Evolutionary conservation across 805 yeast species (phyloP).

Genomic region (Ascoidea rubescens): DNA sequence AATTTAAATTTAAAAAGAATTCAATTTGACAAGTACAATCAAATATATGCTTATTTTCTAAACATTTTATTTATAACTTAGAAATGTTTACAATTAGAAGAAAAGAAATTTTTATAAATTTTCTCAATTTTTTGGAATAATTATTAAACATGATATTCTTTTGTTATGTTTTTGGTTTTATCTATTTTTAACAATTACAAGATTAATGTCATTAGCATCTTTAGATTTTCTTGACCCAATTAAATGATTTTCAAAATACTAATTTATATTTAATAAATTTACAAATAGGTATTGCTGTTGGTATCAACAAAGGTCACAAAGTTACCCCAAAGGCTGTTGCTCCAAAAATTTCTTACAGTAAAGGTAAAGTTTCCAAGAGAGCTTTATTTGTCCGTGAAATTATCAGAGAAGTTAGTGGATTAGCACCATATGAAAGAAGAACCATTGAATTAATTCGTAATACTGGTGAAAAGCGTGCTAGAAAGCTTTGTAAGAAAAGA

Average conservation of each 20-base stretch:
- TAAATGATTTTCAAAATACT: background rate
- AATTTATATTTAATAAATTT: background rate
- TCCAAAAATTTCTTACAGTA: conserved; percentile 87
- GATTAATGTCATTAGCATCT: background rate
- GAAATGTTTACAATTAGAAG: too few species aligned
- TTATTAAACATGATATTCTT: background rate
- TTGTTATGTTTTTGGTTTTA: background rate
- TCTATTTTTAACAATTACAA: too few species aligned
- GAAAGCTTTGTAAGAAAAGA: conserved; percentile 99
- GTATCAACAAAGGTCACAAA: conserved; percentile 99
- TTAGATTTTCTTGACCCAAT: background rate
- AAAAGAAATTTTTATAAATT: too few species aligned
- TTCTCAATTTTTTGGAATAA: background rate
- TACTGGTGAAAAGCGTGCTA: conserved; percentile 99
- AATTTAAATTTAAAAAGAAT: background rate
- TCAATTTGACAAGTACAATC: background rate
- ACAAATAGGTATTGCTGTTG: conserved; percentile 77
- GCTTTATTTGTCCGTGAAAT: conserved; percentile 89
- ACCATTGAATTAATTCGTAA: conserved; percentile 98
- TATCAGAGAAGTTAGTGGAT: conserved; percentile 95
- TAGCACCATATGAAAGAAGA: conserved; percentile 99
- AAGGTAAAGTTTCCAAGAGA: conserved; percentile 94
- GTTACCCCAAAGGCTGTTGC: conserved; percentile 75
- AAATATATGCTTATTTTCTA: background rate
- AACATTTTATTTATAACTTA: background rate